A percentile compares a stretch with the other conserved stretches of the same genome.
phyloP scores from a whole-genome alignment of 257 asterid genomes.

The Scutellaria galericulata region DNA sequence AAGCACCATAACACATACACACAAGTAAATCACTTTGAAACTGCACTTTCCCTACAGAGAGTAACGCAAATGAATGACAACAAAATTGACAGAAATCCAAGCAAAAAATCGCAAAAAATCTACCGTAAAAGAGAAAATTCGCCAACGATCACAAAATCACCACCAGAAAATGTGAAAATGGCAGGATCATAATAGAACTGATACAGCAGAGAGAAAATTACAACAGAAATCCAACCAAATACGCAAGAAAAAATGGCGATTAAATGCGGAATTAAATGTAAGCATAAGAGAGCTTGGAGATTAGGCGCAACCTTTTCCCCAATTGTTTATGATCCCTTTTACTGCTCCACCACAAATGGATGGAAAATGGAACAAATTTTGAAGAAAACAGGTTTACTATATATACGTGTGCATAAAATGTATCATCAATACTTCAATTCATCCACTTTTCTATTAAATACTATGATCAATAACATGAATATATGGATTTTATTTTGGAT shows the following conservation, averaged over 20 bases:
- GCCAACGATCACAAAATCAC: slow-evolving; percentile 18
- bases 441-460: too few relatives aligned
- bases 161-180: not conserved
- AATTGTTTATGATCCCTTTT: slow-evolving; percentile 17
- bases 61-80: slow-evolving; percentile 13
- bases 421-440: too few relatives aligned
- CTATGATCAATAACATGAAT: too few relatives aligned
- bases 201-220: not conserved
- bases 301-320: slow-evolving; percentile 37
- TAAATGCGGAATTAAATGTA: slow-evolving; percentile 14
- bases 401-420: not conserved
- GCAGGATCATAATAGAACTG: not conserved
- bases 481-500: too few relatives aligned
- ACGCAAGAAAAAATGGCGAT: not conserved
- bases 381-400: slow-evolving; percentile 2
- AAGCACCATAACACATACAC: not conserved
- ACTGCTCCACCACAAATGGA: slow-evolving; percentile 41
- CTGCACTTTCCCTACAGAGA: slow-evolving; percentile 9
- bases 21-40: not conserved
- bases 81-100: not conserved
- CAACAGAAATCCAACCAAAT: not conserved
- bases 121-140: not conserved
- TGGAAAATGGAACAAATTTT: slow-evolving; percentile 7
- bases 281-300: slow-evolving; percentile 15
- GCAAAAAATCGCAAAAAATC: not conserved